Conservation (phyloP, 371 early-diverging fungal genomes). For the Mucor irregularis region DNA sequence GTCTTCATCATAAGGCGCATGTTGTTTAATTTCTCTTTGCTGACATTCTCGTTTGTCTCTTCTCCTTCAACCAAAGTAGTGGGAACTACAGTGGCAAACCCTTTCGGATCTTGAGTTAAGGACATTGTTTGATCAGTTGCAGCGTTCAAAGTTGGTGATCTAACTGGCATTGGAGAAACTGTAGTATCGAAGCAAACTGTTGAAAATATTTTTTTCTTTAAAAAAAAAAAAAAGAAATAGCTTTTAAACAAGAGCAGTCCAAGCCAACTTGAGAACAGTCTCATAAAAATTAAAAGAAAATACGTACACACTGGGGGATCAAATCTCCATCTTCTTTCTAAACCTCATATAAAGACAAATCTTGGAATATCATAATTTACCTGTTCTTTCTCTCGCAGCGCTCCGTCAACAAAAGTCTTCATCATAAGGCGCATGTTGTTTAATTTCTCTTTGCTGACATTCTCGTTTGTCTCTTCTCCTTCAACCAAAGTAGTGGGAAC, state of each 20-base stretch:
- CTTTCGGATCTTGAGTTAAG: background rate
- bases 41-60: constrained; percentile 30
- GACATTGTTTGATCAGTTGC: background rate
- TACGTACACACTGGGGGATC: no score
- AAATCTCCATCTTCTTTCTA: background rate
- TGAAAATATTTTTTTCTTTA: no score
- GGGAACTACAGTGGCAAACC: background rate
- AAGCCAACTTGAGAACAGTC: no score
- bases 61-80: constrained; percentile 8
- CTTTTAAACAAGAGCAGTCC: no score
- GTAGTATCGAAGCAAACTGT: no score
- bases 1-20: constrained; percentile 49
- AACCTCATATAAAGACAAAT: background rate
- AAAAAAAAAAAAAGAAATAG: no score
- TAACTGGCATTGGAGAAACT: constrained; percentile 14
- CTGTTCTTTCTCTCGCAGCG: constrained; percentile 47
- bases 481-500: background rate
- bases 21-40: constrained; percentile 37
- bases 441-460: constrained; percentile 35
- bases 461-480: constrained; percentile 29
- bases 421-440: constrained; percentile 47
- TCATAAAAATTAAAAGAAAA: no score
- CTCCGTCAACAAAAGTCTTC: constrained; percentile 42
- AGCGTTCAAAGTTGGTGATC: constrained; percentile 11
- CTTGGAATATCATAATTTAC: constrained; percentile 35